Conservation (phyloP, 106 monocot species). For the Agapanthus africanus region DNA sequence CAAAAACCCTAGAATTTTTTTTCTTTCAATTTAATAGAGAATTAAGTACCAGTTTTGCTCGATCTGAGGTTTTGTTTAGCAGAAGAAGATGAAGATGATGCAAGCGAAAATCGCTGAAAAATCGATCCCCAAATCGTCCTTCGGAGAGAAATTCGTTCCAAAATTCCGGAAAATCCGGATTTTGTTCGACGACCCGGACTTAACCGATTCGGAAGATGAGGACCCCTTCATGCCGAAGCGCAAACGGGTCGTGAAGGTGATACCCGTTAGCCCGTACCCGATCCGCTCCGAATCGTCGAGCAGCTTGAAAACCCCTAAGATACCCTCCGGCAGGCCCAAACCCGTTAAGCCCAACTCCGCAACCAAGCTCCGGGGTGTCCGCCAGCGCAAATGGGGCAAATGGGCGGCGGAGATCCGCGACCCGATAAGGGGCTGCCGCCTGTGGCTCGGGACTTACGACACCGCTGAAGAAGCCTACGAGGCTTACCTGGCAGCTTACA, state of each 20-base stretch:
- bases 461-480: slow-evolving; percentile 24
- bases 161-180: slow-evolving; percentile 19
- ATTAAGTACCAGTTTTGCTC: slow-evolving; percentile 11
- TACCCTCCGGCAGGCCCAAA: background rate
- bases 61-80: too few species aligned
- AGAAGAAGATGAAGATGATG: slow-evolving; percentile 18
- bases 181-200: slow-evolving; percentile 21
- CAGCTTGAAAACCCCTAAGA: too few species aligned
- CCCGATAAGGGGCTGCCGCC: slow-evolving; percentile 18
- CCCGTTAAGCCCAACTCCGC: too few species aligned
- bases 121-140: too few species aligned
- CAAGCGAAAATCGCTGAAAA: background rate
- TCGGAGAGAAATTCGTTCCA: too few species aligned
- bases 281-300: too few species aligned
- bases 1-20: too few species aligned
- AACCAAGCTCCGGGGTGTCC: slow-evolving; percentile 24
- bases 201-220: slow-evolving; percentile 21
- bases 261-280: slow-evolving; percentile 2
- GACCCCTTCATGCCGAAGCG: slow-evolving; percentile 1
- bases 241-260: slow-evolving; percentile 12
- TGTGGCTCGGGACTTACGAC: slow-evolving; percentile 37
- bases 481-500: slow-evolving; percentile 16
- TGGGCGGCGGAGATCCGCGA: slow-evolving; percentile 75
- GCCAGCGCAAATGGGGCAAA: slow-evolving; percentile 31
- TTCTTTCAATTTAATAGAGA: too few species aligned